Evolutionary conservation across 2,329 filamentous ascomycete species (phyloP).

Genomic region (Fusarium proliferatum): DNA sequence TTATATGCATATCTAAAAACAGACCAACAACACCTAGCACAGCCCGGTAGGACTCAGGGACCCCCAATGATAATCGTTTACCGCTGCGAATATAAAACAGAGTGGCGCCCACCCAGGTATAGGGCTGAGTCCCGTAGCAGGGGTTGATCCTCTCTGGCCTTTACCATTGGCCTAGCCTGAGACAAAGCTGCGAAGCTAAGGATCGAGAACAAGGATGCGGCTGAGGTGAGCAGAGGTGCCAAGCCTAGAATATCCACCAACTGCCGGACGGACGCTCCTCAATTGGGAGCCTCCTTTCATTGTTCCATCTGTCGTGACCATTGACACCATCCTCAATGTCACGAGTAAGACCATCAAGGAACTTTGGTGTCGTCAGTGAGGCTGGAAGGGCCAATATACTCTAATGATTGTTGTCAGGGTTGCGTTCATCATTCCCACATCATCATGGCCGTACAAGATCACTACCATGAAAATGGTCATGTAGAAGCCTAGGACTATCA

Average conservation of each 20-base stretch:
- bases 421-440: not conserved
- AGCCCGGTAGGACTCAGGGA: conserved; percentile 1
- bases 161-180: conserved; percentile 4
- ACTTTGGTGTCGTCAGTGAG: not conserved
- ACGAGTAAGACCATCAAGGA: not conserved
- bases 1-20: conserved; percentile 9
- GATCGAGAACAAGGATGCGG: conserved; percentile 4
- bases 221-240: conserved; percentile 16
- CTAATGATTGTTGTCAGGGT: not conserved
- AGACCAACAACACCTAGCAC: conserved; percentile 1
- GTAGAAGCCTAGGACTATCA: fast-evolving
- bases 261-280: not conserved
- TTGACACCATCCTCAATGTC: not conserved
- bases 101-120: conserved; percentile 7
- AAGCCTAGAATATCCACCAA: conserved; percentile 13
- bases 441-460: not conserved
- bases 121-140: conserved; percentile 13
- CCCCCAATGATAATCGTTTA: not conserved
- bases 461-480: no score
- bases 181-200: conserved; percentile 5
- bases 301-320: not conserved
- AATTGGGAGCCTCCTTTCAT: not conserved
- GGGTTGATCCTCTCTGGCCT: not conserved
- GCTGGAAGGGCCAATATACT: not conserved
- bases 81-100: conserved; percentile 4